Percentiles rank a stretch among this genome's conserved stretches.
These are phyloP conservation scores for Coemansia sp. DNA, from an alignment of 192 early-diverging fungal genomes.

Conservation along the genomic window DNA sequence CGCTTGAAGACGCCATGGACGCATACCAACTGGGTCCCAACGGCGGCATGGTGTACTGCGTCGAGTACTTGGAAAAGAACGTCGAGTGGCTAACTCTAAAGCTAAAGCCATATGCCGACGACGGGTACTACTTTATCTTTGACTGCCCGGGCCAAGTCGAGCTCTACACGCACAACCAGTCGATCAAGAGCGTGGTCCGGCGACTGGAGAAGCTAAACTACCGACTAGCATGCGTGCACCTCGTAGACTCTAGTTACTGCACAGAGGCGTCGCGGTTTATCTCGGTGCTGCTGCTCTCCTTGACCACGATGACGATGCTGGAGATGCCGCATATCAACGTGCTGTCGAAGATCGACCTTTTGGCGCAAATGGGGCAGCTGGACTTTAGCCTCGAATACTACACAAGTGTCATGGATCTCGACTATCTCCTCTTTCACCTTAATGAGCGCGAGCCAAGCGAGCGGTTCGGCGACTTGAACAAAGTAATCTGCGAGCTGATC, in stretches of 20 bases:
- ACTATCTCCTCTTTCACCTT: slow-evolving; percentile 74
- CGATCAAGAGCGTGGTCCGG: slow-evolving; percentile 75
- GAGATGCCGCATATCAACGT: slow-evolving; percentile 97
- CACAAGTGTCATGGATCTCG: slow-evolving; percentile 89
- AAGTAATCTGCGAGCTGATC: slow-evolving; percentile 84
- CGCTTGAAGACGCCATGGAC: slow-evolving; percentile 90
- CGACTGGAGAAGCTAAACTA: slow-evolving; percentile 65
- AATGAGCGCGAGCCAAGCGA: slow-evolving; percentile 59
- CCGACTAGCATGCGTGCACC: slow-evolving; percentile 72
- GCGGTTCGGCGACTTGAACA: slow-evolving; percentile 71
- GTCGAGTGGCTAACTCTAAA: slow-evolving; percentile 87
- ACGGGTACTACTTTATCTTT: slow-evolving; percentile 85
- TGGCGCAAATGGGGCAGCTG: slow-evolving; percentile 69
- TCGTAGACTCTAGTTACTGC: slow-evolving; percentile 91
- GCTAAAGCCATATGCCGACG: slow-evolving; percentile 49
- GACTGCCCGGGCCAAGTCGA: slow-evolving; percentile 98
- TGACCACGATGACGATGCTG: slow-evolving; percentile 91
- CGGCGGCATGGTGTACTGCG: slow-evolving; percentile 94
- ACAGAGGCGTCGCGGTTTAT: slow-evolving; percentile 91
- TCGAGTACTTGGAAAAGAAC: slow-evolving; percentile 91
- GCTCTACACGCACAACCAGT: slow-evolving; percentile 90
- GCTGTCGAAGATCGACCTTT: slow-evolving; percentile 91
- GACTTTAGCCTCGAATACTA: slow-evolving; percentile 92
- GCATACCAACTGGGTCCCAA: slow-evolving; percentile 90
- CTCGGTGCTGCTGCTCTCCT: slow-evolving; percentile 81